Evolutionary conservation across 352 stramenopile species (phyloP).

Genomic region (Thraustochytrium sp.): DNA sequence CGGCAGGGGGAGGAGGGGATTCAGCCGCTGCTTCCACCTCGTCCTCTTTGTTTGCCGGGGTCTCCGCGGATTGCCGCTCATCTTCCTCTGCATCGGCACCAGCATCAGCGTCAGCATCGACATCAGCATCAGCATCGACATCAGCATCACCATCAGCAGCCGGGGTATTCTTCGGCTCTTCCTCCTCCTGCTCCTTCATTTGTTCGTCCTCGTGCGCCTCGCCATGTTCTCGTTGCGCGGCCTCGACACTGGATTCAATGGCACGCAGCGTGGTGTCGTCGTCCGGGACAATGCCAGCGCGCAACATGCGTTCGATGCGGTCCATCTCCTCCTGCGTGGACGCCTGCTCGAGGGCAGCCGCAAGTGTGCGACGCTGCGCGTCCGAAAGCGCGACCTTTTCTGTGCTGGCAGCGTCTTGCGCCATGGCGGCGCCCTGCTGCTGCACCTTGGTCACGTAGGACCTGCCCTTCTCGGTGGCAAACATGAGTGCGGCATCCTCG

Average conservation of each 20-base stretch:
- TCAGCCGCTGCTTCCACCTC: neutral
- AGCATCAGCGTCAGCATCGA: neutral
- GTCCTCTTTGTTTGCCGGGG: no score
- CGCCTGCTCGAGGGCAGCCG: neutral
- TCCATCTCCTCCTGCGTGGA: slow-evolving; percentile 20
- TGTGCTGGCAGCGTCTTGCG: neutral
- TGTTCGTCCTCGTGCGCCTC: neutral
- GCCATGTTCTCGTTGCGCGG: neutral
- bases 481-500: neutral
- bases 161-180: neutral
- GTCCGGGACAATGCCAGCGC: slow-evolving; percentile 17
- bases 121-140: neutral
- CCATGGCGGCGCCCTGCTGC: slow-evolving; percentile 23
- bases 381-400: neutral
- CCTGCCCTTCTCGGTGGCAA: neutral
- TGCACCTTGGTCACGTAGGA: neutral
- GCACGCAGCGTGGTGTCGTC: neutral
- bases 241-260: neutral
- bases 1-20: neutral
- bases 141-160: neutral
- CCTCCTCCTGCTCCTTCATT: neutral
- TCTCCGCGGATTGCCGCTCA: no score
- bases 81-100: neutral
- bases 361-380: neutral
- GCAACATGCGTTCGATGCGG: neutral